Percentiles rank a stretch among this genome's conserved stretches.
phyloP scores from a whole-genome alignment of 768 basidiomycete species.

The Cystofilobasidium capitatum region DNA sequence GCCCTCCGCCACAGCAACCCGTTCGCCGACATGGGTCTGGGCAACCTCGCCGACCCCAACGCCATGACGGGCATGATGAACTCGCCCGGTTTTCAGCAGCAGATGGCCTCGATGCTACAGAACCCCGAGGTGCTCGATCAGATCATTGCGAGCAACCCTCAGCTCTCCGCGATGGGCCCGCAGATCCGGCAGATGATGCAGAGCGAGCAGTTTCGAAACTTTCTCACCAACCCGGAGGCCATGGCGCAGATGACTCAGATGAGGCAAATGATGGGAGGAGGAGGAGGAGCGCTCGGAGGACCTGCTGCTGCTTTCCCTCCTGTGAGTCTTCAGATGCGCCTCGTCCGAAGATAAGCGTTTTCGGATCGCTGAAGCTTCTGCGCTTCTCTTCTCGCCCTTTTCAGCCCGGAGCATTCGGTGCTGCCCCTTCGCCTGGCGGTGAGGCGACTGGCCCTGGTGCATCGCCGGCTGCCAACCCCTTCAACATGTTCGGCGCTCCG shows the following conservation, averaged over 20 bases:
- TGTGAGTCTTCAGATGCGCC: too few relatives aligned
- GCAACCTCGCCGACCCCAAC: slow-evolving; percentile 83
- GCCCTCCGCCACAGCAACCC: slow-evolving; percentile 54
- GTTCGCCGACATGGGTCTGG: slow-evolving; percentile 74
- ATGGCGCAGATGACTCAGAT: slow-evolving; percentile 27
- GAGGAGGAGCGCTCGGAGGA: slow-evolving; percentile 6
- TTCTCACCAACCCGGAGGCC: slow-evolving; percentile 22
- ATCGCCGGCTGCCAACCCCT: slow-evolving; percentile 9
- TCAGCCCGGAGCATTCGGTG: slow-evolving; percentile 25
- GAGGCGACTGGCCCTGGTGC: neutral
- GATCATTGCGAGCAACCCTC: slow-evolving; percentile 26
- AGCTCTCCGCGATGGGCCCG: slow-evolving; percentile 21
- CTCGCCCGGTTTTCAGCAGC: slow-evolving; percentile 70
- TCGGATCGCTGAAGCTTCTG: neutral
- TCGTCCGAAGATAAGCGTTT: neutral
- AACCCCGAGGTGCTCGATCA: slow-evolving; percentile 26
- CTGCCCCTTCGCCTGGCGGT: neutral
- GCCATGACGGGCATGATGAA: slow-evolving; percentile 83
- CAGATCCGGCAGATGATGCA: slow-evolving; percentile 26
- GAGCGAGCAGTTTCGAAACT: slow-evolving; percentile 14
- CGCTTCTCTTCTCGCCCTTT: neutral
- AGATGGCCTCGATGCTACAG: slow-evolving; percentile 49
- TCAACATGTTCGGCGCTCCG: slow-evolving; percentile 6
- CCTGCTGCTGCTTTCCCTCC: slow-evolving; percentile 23
- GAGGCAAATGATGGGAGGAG: slow-evolving; percentile 23